A percentile compares a stretch with the other conserved stretches of the same genome.
Conservation (phyloP, 1,139 yeast species). For the Wickerhamomyces sp. region DNA sequence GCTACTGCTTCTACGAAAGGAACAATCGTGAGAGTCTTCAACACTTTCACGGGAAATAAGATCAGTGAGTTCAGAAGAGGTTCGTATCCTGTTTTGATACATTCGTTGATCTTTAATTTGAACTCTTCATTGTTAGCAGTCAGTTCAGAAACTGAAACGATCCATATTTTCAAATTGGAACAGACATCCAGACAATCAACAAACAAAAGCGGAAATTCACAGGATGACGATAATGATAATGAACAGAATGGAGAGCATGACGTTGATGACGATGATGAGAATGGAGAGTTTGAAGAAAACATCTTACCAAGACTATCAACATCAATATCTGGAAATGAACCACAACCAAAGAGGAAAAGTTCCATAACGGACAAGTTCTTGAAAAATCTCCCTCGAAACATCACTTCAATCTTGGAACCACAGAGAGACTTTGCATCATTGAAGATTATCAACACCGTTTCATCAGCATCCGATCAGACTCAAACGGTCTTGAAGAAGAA, state of each 20-base stretch:
- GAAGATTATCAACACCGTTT: constrained; percentile 15
- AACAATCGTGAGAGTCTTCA: constrained; percentile 58
- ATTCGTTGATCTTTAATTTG: constrained; percentile 48
- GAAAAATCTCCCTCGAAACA: constrained; percentile 27
- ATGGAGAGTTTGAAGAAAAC: constrained; percentile 6
- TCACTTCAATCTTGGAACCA: constrained; percentile 32
- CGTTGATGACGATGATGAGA: constrained; percentile 4
- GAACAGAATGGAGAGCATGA: background rate
- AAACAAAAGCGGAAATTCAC: constrained; percentile 1
- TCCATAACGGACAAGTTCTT: constrained; percentile 19
- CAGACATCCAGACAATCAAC: too few relatives aligned
- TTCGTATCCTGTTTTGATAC: constrained; percentile 53
- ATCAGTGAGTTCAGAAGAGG: constrained; percentile 64
- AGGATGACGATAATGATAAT: background rate
- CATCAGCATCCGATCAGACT: background rate
- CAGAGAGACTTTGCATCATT: constrained; percentile 35
- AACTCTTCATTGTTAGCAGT: constrained; percentile 53
- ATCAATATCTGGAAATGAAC: constrained; percentile 1
- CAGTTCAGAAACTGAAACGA: constrained; percentile 62
- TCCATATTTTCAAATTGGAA: constrained; percentile 53
- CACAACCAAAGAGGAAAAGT: constrained; percentile 6
- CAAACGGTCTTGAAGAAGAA: background rate
- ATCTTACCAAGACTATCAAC: constrained; percentile 6
- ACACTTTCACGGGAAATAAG: constrained; percentile 29
- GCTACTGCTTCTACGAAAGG: constrained; percentile 74